These are phyloP conservation scores for Clitocybe nebularis DNA, from an alignment of 1,284 basidiomycete genomes.

Conservation along the genomic window DNA sequence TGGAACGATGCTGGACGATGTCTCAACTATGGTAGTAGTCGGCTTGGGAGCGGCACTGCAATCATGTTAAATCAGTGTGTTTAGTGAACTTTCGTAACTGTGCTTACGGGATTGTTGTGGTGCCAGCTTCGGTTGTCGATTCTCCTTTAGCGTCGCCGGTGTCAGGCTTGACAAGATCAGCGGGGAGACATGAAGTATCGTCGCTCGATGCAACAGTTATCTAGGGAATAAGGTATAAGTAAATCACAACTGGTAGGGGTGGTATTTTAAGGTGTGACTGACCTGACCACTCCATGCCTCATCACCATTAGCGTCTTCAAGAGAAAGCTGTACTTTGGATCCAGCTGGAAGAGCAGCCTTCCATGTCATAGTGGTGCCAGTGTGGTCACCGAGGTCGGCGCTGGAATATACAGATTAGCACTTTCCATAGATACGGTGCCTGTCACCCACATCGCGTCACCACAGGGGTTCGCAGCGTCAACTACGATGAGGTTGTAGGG, in stretches of 20 bases:
- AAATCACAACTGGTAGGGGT: too few species aligned
- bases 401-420: conserved; percentile 16
- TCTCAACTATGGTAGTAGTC: conserved; percentile 17
- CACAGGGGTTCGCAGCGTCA: conserved; percentile 49
- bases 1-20: conserved; percentile 10
- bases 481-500: conserved; percentile 64
- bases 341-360: conserved; percentile 45
- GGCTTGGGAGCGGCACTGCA: conserved; percentile 18
- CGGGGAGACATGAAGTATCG: conserved; percentile 45
- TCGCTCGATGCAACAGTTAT: conserved; percentile 47
- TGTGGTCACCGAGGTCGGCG: conserved; percentile 56
- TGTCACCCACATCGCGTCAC: conserved; percentile 50
- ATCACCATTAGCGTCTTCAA: conserved; percentile 47
- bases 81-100: background rate
- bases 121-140: too few species aligned
- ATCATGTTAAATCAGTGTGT: background rate
- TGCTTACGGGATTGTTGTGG: too few species aligned
- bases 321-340: conserved; percentile 46
- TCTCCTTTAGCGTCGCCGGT: conserved; percentile 14
- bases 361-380: conserved; percentile 41
- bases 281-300: conserved; percentile 67
- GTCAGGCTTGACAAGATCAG: conserved; percentile 12
- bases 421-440: background rate
- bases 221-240: conserved; percentile 35
- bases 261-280: too few species aligned